Percentiles rank a stretch among this genome's conserved stretches.
phyloP scores from a whole-genome alignment of 1,284 basidiomycete genomes.

The Austropuccinia psidii region DNA sequence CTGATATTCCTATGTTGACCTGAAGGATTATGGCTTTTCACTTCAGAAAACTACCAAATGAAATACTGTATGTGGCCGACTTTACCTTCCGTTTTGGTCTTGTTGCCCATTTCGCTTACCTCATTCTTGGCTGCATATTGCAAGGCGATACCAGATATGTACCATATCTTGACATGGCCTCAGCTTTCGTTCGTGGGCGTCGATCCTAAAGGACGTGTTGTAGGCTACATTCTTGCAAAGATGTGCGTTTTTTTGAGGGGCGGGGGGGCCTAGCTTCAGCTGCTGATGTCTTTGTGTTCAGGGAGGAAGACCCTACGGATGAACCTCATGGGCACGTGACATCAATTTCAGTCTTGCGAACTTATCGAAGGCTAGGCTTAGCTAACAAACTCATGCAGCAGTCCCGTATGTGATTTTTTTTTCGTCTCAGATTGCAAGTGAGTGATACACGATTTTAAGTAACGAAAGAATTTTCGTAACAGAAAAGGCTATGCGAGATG shows the following conservation, averaged over 20 bases:
- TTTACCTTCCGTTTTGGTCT: neutral
- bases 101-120: neutral
- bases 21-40: neutral
- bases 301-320: slow-evolving; percentile 61
- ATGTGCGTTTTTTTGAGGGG: no score
- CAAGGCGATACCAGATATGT: slow-evolving; percentile 59
- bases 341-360: slow-evolving; percentile 77
- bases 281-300: slow-evolving; percentile 45
- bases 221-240: slow-evolving; percentile 90
- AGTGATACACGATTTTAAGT: no score
- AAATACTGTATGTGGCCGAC: slow-evolving; percentile 4
- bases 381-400: slow-evolving; percentile 81
- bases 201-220: slow-evolving; percentile 75
- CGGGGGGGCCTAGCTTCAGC: no score
- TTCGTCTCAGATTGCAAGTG: neutral
- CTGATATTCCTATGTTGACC: neutral
- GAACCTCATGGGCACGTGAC: slow-evolving; percentile 76
- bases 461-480: no score
- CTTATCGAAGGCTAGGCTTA: slow-evolving; percentile 73
- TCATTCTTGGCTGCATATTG: neutral
- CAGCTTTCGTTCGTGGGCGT: slow-evolving; percentile 89
- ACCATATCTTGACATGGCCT: slow-evolving; percentile 84
- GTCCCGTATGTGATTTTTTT: slow-evolving; percentile 59
- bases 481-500: slow-evolving; percentile 80
- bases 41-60: slow-evolving; percentile 26